Evolutionary conservation across 305 asterid species (phyloP).

Genomic region (Solanum hybrid): DNA sequence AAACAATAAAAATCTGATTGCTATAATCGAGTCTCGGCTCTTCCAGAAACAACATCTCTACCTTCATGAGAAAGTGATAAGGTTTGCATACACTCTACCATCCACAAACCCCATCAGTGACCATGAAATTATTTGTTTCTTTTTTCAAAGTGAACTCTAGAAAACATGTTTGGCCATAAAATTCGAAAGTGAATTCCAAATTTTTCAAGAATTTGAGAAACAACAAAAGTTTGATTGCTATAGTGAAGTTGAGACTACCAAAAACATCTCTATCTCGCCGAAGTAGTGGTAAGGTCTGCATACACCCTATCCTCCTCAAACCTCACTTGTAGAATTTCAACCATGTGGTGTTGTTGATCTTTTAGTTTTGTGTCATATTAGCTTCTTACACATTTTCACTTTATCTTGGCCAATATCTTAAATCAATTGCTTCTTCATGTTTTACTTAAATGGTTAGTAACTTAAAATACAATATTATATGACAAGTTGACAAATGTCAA

Average conservation of each 20-base stretch:
- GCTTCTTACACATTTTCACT: not conserved
- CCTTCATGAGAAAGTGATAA: not conserved
- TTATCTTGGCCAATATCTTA: not conserved
- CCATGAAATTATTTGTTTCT: not conserved
- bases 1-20: not conserved
- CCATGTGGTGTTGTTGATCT: no score
- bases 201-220: not conserved
- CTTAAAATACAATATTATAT: not conserved
- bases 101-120: not conserved
- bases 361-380: not conserved
- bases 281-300: not conserved
- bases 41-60: not conserved
- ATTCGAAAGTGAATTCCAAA: not conserved
- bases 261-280: not conserved
- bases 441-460: not conserved
- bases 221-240: no score
- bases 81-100: not conserved
- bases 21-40: rapidly evolving
- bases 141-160: not conserved
- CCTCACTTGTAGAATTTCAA: not conserved
- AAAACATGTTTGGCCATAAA: not conserved
- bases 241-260: not conserved
- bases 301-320: not conserved
- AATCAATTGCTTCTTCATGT: not conserved
- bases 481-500: not conserved